Conservation (phyloP, 441 rosid genomes). For the Populus tomentosa region DNA sequence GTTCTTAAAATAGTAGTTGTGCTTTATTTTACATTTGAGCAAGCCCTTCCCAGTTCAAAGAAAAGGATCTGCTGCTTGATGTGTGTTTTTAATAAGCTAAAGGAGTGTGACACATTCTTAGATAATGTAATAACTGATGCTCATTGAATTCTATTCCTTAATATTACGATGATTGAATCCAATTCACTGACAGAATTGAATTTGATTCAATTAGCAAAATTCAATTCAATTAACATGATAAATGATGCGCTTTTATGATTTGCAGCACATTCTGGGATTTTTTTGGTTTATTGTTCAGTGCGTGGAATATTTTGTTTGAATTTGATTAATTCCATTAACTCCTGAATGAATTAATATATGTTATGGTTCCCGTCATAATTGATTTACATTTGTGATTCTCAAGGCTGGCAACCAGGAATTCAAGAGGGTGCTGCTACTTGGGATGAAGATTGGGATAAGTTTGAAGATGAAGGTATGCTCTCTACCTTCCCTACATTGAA, state of each 20-base stretch:
- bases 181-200: not conserved
- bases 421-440: slow-evolving; percentile 82
- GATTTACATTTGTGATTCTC: slow-evolving; percentile 27
- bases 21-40: slow-evolving; percentile 3
- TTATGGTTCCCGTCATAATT: slow-evolving; percentile 3
- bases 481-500: slow-evolving; percentile 4
- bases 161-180: not conserved
- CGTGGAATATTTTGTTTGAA: not conserved
- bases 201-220: not conserved
- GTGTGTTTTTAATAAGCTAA: not conserved
- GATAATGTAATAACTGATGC: not conserved
- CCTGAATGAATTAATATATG: not conserved
- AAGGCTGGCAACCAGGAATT: slow-evolving; percentile 99
- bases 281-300: not conserved
- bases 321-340: not conserved
- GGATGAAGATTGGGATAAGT: slow-evolving; percentile 99
- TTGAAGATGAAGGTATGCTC: slow-evolving; percentile 87
- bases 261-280: not conserved
- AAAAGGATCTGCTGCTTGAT: not conserved
- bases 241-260: not conserved
- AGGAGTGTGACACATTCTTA: not conserved
- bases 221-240: not conserved
- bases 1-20: not conserved
- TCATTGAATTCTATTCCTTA: not conserved
- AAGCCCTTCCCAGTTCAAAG: not conserved